Base-by-base conservation (phyloP, 495 filamentous ascomycete genomes). In the Chaetomium cochliodes region DNA sequence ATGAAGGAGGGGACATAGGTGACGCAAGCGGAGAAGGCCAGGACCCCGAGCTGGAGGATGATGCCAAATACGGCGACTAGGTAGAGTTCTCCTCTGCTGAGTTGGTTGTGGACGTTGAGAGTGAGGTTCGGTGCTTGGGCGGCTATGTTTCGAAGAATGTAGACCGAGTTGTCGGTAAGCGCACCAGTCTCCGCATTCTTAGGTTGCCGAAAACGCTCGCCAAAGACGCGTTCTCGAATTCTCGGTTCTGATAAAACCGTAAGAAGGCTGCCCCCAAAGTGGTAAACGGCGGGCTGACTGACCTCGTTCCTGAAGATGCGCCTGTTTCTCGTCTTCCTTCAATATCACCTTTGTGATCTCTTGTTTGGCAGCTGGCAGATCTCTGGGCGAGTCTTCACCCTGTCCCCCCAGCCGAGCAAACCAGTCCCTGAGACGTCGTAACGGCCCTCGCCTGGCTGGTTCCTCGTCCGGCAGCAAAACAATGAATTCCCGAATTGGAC, bases 41-140 rank as follows among this genome's bases (percentile, higher is more conserved):
- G 41, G 25, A 64, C 53, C 0, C 52, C 53, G 16, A 50, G 25
- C 42, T 64, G 62, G 25, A 64, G 52, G 3, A 64, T 11, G 7
- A 49, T 49, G 7, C 62, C 62, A n/a, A 39, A 18, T 16, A 51
- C 53, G 1, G 42, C 62, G 22, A 64, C 25, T 16, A 51, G 1
- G 16, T 57, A 49, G 8, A 51, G 41, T 42, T 64, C 53, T 22
- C 33, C 18, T 39, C 53, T 64, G 25, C 42, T 39, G 8, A 53
- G 6, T 23, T 47, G 8, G 12, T 52, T 57, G n/a, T 51, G 41
- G 26, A 51, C 16, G n/a, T 64, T 58, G 22, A 64, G 53, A 15
- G 52, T 25, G 44, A 64, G 39, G 8, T 64, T 64, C 8, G 62
- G 62, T 37, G 53, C 25, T 12, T 33, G 12, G 12, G 20, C 47